Conservation (phyloP, 2,329 filamentous ascomycete species). For the Colletotrichum sojae region DNA sequence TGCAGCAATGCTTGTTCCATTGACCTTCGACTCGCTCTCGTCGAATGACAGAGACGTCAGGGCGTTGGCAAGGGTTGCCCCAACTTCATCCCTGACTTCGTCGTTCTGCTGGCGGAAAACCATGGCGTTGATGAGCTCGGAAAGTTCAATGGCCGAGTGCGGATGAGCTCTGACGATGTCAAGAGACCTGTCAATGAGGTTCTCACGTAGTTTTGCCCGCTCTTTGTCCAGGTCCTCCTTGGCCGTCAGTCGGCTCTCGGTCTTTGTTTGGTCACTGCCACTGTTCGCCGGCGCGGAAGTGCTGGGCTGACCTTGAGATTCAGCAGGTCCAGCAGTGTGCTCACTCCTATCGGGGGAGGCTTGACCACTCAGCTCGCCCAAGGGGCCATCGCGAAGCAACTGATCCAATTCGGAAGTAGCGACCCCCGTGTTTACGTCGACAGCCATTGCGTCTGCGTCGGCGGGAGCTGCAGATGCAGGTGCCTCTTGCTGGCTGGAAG, state of each 20-base stretch:
- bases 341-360: constrained; percentile 47
- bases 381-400: constrained; percentile 43
- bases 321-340: constrained; percentile 14
- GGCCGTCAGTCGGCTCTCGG: constrained; percentile 58
- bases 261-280: constrained; percentile 44
- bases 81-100: constrained; percentile 78
- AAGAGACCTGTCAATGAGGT: constrained; percentile 89
- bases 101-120: constrained; percentile 71
- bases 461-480: constrained; percentile 28
- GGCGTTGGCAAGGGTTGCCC: constrained; percentile 85
- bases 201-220: constrained; percentile 78
- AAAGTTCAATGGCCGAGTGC: constrained; percentile 89
- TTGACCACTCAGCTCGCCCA: constrained; percentile 43
- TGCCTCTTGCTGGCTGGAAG: constrained; percentile 44
- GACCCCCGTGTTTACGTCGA: constrained; percentile 48
- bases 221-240: constrained; percentile 86
- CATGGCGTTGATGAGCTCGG: constrained; percentile 86
- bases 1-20: constrained; percentile 78
- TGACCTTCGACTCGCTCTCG: constrained; percentile 76
- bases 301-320: constrained; percentile 19
- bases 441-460: constrained; percentile 49
- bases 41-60: constrained; percentile 78
- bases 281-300: constrained; percentile 3
- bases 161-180: constrained; percentile 92
- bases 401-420: constrained; percentile 44